A percentile compares a stretch with the other conserved stretches of the same genome.
Conservation (phyloP, 768 basidiomycete genomes). For the Goffeauzyma gilvescens region DNA sequence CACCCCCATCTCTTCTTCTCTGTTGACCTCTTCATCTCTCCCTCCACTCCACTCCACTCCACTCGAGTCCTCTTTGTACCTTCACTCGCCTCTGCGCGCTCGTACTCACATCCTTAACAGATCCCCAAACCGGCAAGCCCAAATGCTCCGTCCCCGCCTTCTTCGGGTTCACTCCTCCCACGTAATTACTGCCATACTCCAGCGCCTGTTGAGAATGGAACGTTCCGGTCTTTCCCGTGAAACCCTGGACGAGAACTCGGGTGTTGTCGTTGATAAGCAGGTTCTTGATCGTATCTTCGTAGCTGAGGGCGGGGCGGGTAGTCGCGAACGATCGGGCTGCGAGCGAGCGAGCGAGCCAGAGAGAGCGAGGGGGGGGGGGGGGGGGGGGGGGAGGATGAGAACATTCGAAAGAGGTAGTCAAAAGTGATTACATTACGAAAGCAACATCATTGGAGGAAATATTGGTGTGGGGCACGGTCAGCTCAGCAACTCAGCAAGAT, state of each 20-base stretch:
- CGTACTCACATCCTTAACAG: constrained; percentile 59
- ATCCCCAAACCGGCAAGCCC: constrained; percentile 82
- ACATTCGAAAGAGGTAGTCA: no score
- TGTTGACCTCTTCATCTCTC: no score
- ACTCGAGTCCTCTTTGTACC: no score
- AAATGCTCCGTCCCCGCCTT: constrained; percentile 92
- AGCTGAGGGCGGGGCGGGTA: constrained; percentile 53
- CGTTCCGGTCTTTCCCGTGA: constrained; percentile 90
- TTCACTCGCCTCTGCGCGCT: no score
- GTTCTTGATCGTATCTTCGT: constrained; percentile 78
- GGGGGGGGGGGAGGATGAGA: no score
- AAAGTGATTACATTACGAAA: no score
- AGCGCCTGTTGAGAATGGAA: constrained; percentile 90
- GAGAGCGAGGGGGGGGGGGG: no score
- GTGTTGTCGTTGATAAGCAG: constrained; percentile 62
- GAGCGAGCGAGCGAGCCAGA: not conserved
- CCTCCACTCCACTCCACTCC: no score
- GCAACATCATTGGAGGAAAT: no score
- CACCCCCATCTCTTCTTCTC: no score
- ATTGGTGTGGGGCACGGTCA: no score
- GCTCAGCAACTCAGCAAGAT: no score
- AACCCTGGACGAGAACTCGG: constrained; percentile 65
- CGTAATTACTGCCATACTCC: constrained; percentile 89
- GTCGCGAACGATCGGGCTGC: constrained; percentile 53
- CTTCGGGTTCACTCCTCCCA: constrained; percentile 75